Conservation (phyloP, 2,329 filamentous ascomycete genomes). For the Exophiala oligosperma region DNA sequence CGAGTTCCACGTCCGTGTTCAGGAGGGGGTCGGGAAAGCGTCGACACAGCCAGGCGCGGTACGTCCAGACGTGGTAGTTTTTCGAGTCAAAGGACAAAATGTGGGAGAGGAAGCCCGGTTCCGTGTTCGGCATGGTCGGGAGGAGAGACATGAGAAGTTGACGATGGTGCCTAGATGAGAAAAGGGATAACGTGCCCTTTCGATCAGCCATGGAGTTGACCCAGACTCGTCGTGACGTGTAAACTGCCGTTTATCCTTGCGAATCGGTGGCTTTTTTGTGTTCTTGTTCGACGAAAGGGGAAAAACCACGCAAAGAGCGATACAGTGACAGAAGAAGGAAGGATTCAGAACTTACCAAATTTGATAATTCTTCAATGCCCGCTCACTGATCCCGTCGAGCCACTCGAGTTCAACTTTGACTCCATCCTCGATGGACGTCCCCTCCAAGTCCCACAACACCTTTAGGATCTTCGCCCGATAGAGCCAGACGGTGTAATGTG, state of each 20-base stretch:
- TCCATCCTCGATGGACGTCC: slow-evolving; percentile 54
- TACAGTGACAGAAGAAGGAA: not conserved
- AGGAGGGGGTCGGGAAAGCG: slow-evolving; percentile 46
- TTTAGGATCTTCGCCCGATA: slow-evolving; percentile 82
- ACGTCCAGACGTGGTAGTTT: slow-evolving; percentile 99
- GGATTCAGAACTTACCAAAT: slow-evolving; percentile 64
- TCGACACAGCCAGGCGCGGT: slow-evolving; percentile 76
- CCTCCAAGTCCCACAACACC: slow-evolving; percentile 36
- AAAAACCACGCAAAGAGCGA: slow-evolving; percentile 43
- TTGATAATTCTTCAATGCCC: slow-evolving; percentile 96
- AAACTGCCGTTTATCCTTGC: no score
- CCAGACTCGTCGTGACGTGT: no score
- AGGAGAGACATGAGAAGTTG: slow-evolving; percentile 57
- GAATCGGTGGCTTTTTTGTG: no score
- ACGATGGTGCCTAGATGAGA: slow-evolving; percentile 53
- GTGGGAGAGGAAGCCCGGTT: slow-evolving; percentile 71
- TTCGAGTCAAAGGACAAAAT: slow-evolving; percentile 89
- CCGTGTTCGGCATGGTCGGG: slow-evolving; percentile 61
- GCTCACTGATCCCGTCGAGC: slow-evolving; percentile 80
- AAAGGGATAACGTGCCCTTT: no score
- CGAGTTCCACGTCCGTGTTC: slow-evolving; percentile 59
- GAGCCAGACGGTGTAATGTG: slow-evolving; percentile 98
- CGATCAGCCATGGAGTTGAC: no score
- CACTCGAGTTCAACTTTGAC: slow-evolving; percentile 66
- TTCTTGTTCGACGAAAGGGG: slow-evolving; percentile 51